Evolutionary conservation across 257 asterid genomes (phyloP).

Genomic region (Cynanchum wilfordii): DNA sequence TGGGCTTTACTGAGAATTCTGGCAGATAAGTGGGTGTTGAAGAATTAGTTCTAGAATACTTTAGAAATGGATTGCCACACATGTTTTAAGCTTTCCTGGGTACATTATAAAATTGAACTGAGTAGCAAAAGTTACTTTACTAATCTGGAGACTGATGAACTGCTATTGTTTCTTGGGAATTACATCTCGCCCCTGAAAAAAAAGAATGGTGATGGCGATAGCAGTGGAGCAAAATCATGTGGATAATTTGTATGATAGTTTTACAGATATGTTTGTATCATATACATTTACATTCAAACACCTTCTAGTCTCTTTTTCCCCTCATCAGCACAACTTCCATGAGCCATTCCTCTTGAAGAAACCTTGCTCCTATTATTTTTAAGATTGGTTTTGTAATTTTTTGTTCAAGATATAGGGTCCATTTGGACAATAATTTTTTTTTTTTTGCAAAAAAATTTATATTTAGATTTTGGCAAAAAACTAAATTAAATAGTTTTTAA

Average conservation of each 20-base stretch:
- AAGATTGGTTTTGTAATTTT: neutral
- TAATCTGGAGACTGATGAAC: neutral
- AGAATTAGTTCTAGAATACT: too few species aligned
- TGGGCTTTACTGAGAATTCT: neutral
- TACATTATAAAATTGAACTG: too few species aligned
- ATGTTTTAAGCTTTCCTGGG: too few species aligned
- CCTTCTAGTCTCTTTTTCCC: neutral
- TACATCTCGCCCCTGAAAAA: neutral
- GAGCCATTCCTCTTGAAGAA: neutral
- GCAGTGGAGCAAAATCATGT: neutral
- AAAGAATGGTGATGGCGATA: neutral
- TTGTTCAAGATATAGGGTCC: neutral
- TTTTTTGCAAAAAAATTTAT: too few species aligned
- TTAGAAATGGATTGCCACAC: too few species aligned
- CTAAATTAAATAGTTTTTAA: too few species aligned
- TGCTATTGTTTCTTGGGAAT: neutral
- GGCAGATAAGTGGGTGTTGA: too few species aligned
- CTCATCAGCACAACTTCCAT: neutral
- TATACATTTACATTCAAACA: neutral
- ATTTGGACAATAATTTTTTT: neutral
- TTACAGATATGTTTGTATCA: neutral
- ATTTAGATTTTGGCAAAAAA: too few species aligned
- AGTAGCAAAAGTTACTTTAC: too few species aligned
- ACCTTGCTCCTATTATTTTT: neutral
- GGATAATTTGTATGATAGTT: neutral